Evolutionary conservation across 352 stramenopile species (phyloP), one percentile per base, ranked within the genome.

Genomic region (Phytophthora foliorum): DNA sequence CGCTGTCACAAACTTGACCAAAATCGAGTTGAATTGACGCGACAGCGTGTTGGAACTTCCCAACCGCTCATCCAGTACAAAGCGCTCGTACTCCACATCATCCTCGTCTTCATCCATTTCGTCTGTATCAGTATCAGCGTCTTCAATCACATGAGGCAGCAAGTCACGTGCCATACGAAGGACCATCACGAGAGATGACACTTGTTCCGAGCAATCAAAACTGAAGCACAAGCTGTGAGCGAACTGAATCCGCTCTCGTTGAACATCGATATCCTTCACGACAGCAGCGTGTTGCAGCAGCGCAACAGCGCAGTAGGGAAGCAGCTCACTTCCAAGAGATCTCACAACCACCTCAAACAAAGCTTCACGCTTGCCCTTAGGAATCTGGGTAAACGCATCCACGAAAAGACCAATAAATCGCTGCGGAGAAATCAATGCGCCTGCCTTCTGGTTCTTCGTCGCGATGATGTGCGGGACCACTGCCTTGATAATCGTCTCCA

Each of bases 401-500:
- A 95, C 89, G 57, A 96, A 94, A 8, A 94, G 72, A 22, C 72
- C 64, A 42, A 96, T 82, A 39, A 95, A 94, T 50, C 90, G 80
- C 72, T 94, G 84, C 17, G 77, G 70, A 10, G 86, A 86, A 48
- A 96, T 87, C 56, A 75, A 59, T 11, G 36, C 42, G 7, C 48
- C 48, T 14, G 62, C 45, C 27, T 57, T 32, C 11, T 72, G 54
- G 3, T 63, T 62, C 17, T 69, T 67, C 0, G 52, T 44, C 5
- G 64, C 62, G 7, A 90, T 41, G n/a, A 96, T 88, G 67, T 96
- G 86, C 1, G 87, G 88, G 44, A 94, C 88, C 13, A 93, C 86
- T 6, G 85, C 73, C 67, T 89, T 85, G 50, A 95, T 81, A 38
- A 96, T 95, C 7, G 87, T 93, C 55, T 95, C 84, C n/a, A 96